These are phyloP conservation scores for Aegle marmelos DNA, from an alignment of 345 rosid genomes.

Conservation along the genomic window DNA sequence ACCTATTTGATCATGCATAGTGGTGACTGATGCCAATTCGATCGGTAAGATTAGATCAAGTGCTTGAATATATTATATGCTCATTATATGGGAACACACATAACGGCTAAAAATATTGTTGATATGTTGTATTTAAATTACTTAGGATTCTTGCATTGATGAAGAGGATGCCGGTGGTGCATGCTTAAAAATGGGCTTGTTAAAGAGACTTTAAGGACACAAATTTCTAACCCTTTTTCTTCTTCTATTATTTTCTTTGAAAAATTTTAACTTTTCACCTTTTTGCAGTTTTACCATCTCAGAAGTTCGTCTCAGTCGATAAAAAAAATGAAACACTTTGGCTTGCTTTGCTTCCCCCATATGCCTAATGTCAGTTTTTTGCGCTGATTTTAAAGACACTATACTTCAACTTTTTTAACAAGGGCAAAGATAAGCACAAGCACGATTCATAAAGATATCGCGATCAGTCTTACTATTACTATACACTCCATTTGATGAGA, in stretches of 20 bases:
- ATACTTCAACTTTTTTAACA: neutral
- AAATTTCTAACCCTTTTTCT: slow-evolving; percentile 44
- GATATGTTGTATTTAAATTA: neutral
- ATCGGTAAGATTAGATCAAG: neutral
- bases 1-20: neutral
- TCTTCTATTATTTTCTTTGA: slow-evolving; percentile 21
- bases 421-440: slow-evolving; percentile 15
- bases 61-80: neutral
- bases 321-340: neutral
- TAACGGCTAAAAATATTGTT: slow-evolving; percentile 18
- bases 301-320: neutral
- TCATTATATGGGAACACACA: neutral
- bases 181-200: slow-evolving; percentile 17
- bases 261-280: slow-evolving; percentile 8
- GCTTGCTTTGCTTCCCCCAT: slow-evolving; percentile 7
- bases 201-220: slow-evolving; percentile 47
- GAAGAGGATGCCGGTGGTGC: slow-evolving; percentile 15
- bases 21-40: neutral
- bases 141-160: slow-evolving; percentile 41
- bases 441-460: too few relatives aligned
- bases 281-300: slow-evolving; percentile 29
- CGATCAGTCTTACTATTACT: too few relatives aligned
- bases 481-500: slow-evolving; percentile 22
- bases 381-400: slow-evolving; percentile 23
- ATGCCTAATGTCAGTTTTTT: slow-evolving; percentile 28